Percentiles rank a stretch among this genome's conserved stretches.
These are phyloP conservation scores for Acer negundo DNA, from an alignment of 345 rosid genomes.

Conservation along the genomic window DNA sequence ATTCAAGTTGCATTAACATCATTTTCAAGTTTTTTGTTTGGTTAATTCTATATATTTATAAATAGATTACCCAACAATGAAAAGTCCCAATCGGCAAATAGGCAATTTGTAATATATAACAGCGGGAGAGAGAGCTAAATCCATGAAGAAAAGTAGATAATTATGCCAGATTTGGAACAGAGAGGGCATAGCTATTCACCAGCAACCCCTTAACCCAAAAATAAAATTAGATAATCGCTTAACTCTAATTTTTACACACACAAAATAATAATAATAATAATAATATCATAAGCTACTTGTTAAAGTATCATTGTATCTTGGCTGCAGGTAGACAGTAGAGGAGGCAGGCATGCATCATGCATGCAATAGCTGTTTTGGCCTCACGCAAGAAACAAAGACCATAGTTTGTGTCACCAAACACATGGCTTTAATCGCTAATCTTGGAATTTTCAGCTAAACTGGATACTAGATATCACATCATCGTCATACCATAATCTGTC, in stretches of 20 bases:
- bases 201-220: too few relatives aligned
- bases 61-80: not conserved
- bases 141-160: too few relatives aligned
- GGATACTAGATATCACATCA: not conserved
- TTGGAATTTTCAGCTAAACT: not conserved
- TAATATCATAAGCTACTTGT: too few relatives aligned
- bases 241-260: too few relatives aligned
- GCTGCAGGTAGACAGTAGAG: too few relatives aligned
- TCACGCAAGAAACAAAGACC: not conserved
- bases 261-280: too few relatives aligned
- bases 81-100: not conserved
- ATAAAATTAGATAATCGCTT: too few relatives aligned
- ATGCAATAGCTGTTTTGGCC: not conserved
- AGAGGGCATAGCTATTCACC: too few relatives aligned
- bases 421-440: not conserved
- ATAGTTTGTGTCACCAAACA: constrained; percentile 1
- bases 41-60: too few relatives aligned
- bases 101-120: not conserved
- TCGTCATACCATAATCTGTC: not conserved
- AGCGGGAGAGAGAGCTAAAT: not conserved
- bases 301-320: too few relatives aligned
- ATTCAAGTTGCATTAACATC: not conserved
- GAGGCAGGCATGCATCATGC: not conserved
- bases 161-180: too few relatives aligned
- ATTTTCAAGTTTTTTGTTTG: not conserved